phyloP scores from a whole-genome alignment of 352 stramenopile species.

The Blastocystis sp. region DNA sequence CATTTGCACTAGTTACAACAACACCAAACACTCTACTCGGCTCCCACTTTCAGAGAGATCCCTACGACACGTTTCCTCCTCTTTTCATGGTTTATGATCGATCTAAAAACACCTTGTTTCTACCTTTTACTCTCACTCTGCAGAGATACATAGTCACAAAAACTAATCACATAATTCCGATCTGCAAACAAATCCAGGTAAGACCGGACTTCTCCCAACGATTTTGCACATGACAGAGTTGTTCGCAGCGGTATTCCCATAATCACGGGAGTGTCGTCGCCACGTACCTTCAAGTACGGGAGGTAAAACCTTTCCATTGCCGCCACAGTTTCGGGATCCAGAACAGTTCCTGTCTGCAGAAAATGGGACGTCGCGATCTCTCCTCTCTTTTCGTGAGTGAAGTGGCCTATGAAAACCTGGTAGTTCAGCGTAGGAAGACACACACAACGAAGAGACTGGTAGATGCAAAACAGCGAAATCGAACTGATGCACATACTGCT shows the following conservation, averaged over 20 bases:
- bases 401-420: neutral
- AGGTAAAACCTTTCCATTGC: neutral
- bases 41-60: neutral
- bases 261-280: neutral
- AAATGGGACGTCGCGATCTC: constrained; percentile 12
- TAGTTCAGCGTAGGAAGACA: constrained; percentile 38
- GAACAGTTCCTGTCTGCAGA: neutral
- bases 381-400: neutral
- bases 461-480: neutral
- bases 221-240: neutral
- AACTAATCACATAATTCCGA: neutral
- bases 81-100: neutral
- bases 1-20: neutral
- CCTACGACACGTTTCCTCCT: neutral
- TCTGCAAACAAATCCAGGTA: neutral
- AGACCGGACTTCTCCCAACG: neutral
- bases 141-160: neutral
- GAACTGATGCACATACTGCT: constrained; percentile 12
- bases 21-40: neutral
- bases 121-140: neutral
- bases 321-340: neutral
- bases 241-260: neutral
- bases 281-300: neutral
- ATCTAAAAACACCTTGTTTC: neutral
- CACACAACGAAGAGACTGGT: neutral